Evolutionary conservation across 2,329 filamentous ascomycete genomes (phyloP).

Genomic region (Colletotrichum tropicale): DNA sequence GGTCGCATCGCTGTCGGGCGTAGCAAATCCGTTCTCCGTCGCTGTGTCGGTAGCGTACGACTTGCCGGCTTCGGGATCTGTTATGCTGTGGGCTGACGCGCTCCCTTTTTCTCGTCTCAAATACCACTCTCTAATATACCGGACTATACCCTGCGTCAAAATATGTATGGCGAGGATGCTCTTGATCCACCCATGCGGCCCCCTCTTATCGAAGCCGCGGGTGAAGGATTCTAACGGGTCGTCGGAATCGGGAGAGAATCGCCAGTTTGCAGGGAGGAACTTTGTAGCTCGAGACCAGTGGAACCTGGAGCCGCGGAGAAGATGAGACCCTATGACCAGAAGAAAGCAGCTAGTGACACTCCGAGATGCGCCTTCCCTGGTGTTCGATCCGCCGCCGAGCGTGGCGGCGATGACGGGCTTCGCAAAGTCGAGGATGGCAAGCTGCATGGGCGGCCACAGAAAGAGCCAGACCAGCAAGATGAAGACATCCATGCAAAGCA

Average conservation of each 20-base stretch:
- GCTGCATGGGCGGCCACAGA: slow-evolving; percentile 85
- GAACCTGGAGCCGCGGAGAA: slow-evolving; percentile 52
- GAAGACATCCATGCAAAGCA: slow-evolving; percentile 82
- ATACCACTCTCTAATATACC: slow-evolving; percentile 74
- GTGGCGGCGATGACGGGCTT: slow-evolving; percentile 94
- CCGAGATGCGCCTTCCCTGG: slow-evolving; percentile 70
- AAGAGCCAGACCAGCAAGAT: slow-evolving; percentile 87
- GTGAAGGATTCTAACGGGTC: slow-evolving; percentile 50
- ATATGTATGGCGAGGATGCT: slow-evolving; percentile 78
- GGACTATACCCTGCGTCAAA: slow-evolving; percentile 73
- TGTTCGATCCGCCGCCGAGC: slow-evolving; percentile 79
- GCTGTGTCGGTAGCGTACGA: slow-evolving; percentile 34
- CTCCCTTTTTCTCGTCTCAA: slow-evolving; percentile 63
- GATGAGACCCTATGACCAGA: slow-evolving; percentile 66
- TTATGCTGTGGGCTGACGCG: slow-evolving; percentile 48
- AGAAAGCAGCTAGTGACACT: slow-evolving; percentile 74
- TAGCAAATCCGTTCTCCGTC: slow-evolving; percentile 53
- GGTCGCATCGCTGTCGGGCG: slow-evolving; percentile 58
- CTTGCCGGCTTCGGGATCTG: slow-evolving; percentile 70
- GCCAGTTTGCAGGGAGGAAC: slow-evolving; percentile 51
- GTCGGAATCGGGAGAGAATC: slow-evolving; percentile 48
- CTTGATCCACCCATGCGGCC: slow-evolving; percentile 68
- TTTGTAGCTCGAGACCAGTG: slow-evolving; percentile 52
- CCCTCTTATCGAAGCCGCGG: slow-evolving; percentile 59
- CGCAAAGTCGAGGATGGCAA: slow-evolving; percentile 86